A percentile compares a stretch with the other conserved stretches of the same genome.
phyloP scores from a whole-genome alignment of 1,284 basidiomycete genomes.

The Schizophyllum commune region DNA sequence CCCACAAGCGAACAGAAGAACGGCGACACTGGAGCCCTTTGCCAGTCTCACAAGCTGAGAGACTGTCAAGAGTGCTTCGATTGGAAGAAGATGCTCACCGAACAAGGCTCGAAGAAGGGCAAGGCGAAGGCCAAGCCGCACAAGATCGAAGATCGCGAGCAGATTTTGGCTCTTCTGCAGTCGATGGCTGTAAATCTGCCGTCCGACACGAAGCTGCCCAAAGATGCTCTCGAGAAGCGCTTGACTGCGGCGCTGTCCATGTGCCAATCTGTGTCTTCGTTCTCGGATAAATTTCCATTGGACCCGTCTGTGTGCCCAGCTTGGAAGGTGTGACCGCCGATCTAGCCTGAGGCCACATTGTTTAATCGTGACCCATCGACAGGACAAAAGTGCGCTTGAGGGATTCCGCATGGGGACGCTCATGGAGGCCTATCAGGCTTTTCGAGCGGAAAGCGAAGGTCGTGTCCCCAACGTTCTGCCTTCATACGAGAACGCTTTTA shows the following conservation, averaged over 20 bases:
- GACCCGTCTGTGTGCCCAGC: constrained; percentile 12
- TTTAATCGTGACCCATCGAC: neutral
- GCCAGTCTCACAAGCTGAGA: neutral
- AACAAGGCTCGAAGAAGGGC: neutral
- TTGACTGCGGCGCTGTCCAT: constrained; percentile 19
- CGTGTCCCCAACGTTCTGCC: neutral
- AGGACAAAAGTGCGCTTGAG: constrained; percentile 4
- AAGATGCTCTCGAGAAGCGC: constrained; percentile 19
- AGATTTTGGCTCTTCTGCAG: constrained; percentile 8
- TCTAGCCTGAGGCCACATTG: neutral
- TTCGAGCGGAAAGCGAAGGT: neutral
- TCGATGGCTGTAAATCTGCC: constrained; percentile 21
- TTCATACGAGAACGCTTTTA: neutral
- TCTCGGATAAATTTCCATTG: constrained; percentile 11
- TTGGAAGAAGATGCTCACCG: neutral
- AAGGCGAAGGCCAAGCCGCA: neutral
- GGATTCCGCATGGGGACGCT: constrained; percentile 7
- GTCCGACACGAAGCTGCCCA: constrained; percentile 17
- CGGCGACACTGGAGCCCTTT: neutral
- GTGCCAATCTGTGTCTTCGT: constrained; percentile 14
- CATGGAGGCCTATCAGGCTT: constrained; percentile 6
- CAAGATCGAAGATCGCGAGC: neutral
- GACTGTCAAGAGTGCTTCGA: neutral
- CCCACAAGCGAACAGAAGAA: neutral
- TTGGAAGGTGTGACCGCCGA: neutral